A percentile compares a stretch with the other conserved stretches of the same genome.
phyloP scores from a whole-genome alignment of 1,139 yeast species.

The Candida sanyaensis region DNA sequence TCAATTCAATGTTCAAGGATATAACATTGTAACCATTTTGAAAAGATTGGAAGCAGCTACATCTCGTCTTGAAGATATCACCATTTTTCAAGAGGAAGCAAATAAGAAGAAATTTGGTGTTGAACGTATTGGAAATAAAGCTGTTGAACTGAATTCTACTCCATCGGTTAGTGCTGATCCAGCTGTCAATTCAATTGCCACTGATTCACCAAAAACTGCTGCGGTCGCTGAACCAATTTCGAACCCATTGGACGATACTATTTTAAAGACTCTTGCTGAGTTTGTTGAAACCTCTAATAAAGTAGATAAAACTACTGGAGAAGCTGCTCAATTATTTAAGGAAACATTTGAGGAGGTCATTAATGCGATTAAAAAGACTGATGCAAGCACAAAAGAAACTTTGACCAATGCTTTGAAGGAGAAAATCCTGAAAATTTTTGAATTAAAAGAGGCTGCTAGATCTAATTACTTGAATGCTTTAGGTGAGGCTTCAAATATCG shows the following conservation, averaged over 20 bases:
- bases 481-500: slow-evolving; percentile 85
- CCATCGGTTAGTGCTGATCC: slow-evolving; percentile 10
- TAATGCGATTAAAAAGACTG: slow-evolving; percentile 59
- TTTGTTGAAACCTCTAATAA: slow-evolving; percentile 57
- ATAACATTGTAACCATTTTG: slow-evolving; percentile 77
- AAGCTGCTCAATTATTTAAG: slow-evolving; percentile 56
- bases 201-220: slow-evolving; percentile 8
- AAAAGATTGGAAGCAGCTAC: slow-evolving; percentile 92
- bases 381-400: slow-evolving; percentile 56
- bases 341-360: slow-evolving; percentile 64
- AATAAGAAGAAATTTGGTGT: slow-evolving; percentile 16
- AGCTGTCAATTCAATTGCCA: neutral
- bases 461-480: slow-evolving; percentile 77
- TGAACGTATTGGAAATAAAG: slow-evolving; percentile 11
- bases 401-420: slow-evolving; percentile 65
- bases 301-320: slow-evolving; percentile 64
- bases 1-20: slow-evolving; percentile 70
- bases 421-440: slow-evolving; percentile 56
- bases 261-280: slow-evolving; percentile 58
- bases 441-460: slow-evolving; percentile 74
- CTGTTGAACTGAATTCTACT: slow-evolving; percentile 8
- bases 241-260: slow-evolving; percentile 54
- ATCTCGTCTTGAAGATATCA: slow-evolving; percentile 85
- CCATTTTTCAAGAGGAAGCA: slow-evolving; percentile 70
- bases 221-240: slow-evolving; percentile 26